Conservation (phyloP, 2,329 filamentous ascomycete genomes). For the Colletotrichum zoysiae region DNA sequence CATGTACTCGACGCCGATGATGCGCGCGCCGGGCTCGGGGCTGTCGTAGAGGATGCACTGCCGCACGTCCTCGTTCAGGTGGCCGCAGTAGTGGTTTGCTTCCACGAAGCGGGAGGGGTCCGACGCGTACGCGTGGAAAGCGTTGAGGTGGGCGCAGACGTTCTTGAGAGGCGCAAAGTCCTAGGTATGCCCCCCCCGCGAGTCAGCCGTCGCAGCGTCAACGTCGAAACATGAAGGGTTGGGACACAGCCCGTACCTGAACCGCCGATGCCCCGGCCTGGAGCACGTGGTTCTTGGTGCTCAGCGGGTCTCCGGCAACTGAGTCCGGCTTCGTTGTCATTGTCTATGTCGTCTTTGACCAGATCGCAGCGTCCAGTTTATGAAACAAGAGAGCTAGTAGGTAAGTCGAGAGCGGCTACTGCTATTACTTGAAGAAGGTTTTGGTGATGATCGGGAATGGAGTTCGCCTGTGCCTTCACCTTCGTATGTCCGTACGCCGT, state of each 20-base stretch:
- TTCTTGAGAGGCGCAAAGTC: constrained; percentile 79
- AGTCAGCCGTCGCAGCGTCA: constrained; percentile 2
- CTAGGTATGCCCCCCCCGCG: constrained; percentile 53
- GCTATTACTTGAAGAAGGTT: background rate
- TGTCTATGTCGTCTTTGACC: constrained; percentile 6
- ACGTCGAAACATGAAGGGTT: background rate
- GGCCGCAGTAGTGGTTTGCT: constrained; percentile 87
- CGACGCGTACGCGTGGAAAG: constrained; percentile 86
- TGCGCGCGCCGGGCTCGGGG: constrained; percentile 72
- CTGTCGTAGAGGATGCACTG: constrained; percentile 90
- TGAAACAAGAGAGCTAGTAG: no score
- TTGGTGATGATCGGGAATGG: no score
- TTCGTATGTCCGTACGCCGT: background rate
- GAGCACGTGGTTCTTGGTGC: constrained; percentile 68
- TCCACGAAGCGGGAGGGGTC: constrained; percentile 79
- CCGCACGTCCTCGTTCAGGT: constrained; percentile 78
- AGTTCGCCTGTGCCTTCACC: background rate
- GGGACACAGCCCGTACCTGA: constrained; percentile 57
- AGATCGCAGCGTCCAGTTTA: background rate
- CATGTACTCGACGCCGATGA: constrained; percentile 93
- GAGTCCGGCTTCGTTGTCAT: constrained; percentile 39
- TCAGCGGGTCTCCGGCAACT: constrained; percentile 61
- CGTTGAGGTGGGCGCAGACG: constrained; percentile 86
- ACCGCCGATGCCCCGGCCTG: constrained; percentile 71
- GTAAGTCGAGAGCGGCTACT: background rate